Evolutionary conservation across 2,329 filamentous ascomycete species (phyloP).

Genomic region (Rhexocercosporidium sp.): DNA sequence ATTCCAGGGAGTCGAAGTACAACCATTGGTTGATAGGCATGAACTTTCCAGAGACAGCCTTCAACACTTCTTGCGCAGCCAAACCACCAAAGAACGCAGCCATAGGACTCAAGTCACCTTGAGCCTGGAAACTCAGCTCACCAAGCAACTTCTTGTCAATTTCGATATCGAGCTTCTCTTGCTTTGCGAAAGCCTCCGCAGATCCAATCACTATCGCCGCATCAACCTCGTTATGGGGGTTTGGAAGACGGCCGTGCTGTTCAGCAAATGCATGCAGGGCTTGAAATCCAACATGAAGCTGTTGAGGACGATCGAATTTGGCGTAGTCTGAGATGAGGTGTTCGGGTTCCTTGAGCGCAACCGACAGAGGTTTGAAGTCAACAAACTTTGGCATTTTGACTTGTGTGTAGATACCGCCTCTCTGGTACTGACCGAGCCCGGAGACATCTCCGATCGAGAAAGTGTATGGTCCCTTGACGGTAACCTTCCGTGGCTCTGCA

Average conservation of each 20-base stretch:
- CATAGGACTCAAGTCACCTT: constrained; percentile 88
- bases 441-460: constrained; percentile 97
- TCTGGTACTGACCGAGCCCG: constrained; percentile 82
- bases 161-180: constrained; percentile 80
- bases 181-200: constrained; percentile 74
- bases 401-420: constrained; percentile 89
- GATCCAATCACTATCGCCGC: constrained; percentile 78
- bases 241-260: constrained; percentile 75
- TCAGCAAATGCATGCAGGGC: constrained; percentile 87
- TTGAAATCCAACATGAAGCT: constrained; percentile 91
- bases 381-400: constrained; percentile 98
- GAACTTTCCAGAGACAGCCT: constrained; percentile 98
- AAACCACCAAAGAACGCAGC: constrained; percentile 95
- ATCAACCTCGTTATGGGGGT: constrained; percentile 84
- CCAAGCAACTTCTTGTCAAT: constrained; percentile 90
- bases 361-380: constrained; percentile 82
- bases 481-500: constrained; percentile 84
- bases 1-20: constrained; percentile 98
- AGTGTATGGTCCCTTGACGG: constrained; percentile 94
- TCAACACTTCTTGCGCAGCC: constrained; percentile 91
- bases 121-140: constrained; percentile 93
- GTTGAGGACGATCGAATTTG: constrained; percentile 93
- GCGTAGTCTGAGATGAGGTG: constrained; percentile 93
- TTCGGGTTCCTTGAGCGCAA: constrained; percentile 84
- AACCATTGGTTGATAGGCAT: constrained; percentile 94